These are phyloP conservation scores for Arabis hirsuta DNA, from an alignment of 345 rosid species.

Conservation along the genomic window DNA sequence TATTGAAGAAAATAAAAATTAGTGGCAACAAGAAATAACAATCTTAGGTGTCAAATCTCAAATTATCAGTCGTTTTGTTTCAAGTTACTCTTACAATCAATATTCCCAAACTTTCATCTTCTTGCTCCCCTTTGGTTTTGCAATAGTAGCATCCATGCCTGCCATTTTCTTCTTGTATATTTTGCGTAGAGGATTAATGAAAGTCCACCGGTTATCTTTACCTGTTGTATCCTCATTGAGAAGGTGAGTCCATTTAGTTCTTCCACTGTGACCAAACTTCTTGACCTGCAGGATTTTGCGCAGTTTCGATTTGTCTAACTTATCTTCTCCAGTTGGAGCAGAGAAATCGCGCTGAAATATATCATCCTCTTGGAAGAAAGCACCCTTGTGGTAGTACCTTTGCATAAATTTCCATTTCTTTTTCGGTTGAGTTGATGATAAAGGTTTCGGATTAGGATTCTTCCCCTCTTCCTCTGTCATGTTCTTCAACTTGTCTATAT, in stretches of 20 bases:
- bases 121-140: constrained; percentile 73
- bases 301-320: constrained; percentile 56
- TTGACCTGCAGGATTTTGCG: constrained; percentile 66
- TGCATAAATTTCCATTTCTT: constrained; percentile 71
- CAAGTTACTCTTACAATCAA: too few relatives aligned
- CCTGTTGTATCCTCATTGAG: constrained; percentile 52
- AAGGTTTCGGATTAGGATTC: constrained; percentile 62
- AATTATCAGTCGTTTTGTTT: too few relatives aligned
- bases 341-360: constrained; percentile 60
- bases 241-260: constrained; percentile 80
- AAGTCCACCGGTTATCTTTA: constrained; percentile 46
- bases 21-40: not conserved
- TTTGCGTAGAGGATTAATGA: constrained; percentile 61
- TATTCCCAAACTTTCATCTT: constrained; percentile 63
- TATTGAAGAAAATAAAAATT: not conserved
- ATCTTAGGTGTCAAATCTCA: not conserved
- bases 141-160: constrained; percentile 57
- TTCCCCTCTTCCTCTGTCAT: constrained; percentile 73
- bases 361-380: constrained; percentile 53
- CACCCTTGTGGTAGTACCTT: constrained; percentile 75
- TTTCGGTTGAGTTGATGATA: constrained; percentile 45
- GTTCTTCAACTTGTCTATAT: constrained; percentile 62
- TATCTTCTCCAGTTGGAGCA: constrained; percentile 74
- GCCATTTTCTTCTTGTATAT: constrained; percentile 71
- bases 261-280: constrained; percentile 69